Base-by-base conservation (phyloP, 129 eudicot species). In the Sambucus nigra region DNA sequence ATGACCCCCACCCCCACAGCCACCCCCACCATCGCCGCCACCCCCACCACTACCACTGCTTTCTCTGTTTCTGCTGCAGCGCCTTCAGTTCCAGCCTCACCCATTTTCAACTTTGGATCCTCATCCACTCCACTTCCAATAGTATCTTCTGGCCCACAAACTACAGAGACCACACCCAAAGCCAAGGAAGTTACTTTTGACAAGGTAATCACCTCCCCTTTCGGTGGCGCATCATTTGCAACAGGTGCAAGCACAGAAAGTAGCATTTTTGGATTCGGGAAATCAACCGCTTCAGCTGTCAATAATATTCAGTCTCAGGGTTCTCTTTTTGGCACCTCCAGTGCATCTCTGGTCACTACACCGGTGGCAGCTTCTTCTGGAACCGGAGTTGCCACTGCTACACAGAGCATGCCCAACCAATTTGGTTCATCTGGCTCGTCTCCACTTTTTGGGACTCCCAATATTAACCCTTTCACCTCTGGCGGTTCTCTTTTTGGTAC, bases 361-460 rank as follows among this genome's bases (percentile, higher is more conserved):
- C 19, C 48, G 7, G 48, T 16, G 13, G 17, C 20, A 12, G 56
- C 72, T 25, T 64, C 82, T 14, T 53, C 68, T 50, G 76, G 44
- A 40, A 52, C 62, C 14, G 52, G 59, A 5, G 44, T 27, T 22
- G 42, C 55, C 38, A 56, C 57, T 24, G 67, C 38, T 46, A 57
- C 80, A 47, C 63, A 64, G 38, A 47, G 54, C 32, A 48, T 18
- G n/a, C 75, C 89, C 11, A 41, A 67, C 61, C 80, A 69, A 57
- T 74, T 73, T 64, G 77, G 72, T 29, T 60, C 87, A 18, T 63
- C 85, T 25, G 39, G 77, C 14, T 56, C 82, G 12, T 27, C 73
- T 32, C 49, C 65, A 25, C 60, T 33, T 0, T 75, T 63, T 48
- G 83, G 71, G 42, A 71, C 57, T 20, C 61, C 74, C 7, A 68